Evolutionary conservation across 179 eudicot genomes (phyloP).

Genomic region (Beta corolliflora): DNA sequence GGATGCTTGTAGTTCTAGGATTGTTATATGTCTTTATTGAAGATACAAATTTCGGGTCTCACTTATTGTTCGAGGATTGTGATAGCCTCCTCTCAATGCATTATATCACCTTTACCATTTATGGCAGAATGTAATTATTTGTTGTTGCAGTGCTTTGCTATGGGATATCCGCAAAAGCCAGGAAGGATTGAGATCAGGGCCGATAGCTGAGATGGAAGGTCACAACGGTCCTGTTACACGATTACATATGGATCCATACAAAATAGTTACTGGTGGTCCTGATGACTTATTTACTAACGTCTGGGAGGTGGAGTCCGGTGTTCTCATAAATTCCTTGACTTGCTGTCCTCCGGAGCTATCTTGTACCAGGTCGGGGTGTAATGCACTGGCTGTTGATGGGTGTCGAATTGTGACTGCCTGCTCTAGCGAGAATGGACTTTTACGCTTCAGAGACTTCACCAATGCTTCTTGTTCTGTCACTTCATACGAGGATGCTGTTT

Average conservation of each 20-base stretch:
- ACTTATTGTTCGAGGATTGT: neutral
- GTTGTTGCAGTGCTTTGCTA: constrained; percentile 53
- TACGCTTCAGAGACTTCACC: constrained; percentile 57
- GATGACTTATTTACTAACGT: constrained; percentile 38
- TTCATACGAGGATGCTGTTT: constrained; percentile 25
- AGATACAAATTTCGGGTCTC: neutral
- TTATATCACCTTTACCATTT: neutral
- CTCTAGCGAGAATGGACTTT: constrained; percentile 32
- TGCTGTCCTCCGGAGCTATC: constrained; percentile 29
- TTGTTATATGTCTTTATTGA: neutral
- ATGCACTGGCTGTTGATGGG: constrained; percentile 64
- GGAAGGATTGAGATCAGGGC: constrained; percentile 33
- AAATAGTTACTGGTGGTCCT: constrained; percentile 60
- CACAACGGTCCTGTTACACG: constrained; percentile 58
- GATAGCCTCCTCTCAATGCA: neutral
- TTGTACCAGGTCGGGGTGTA: constrained; percentile 31
- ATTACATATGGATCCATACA: constrained; percentile 63
- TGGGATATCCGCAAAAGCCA: constrained; percentile 64
- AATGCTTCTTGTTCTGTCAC: constrained; percentile 44
- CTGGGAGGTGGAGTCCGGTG: constrained; percentile 57
- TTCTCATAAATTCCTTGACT: constrained; percentile 39
- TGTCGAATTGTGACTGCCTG: constrained; percentile 54
- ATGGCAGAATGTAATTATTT: neutral
- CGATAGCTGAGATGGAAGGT: constrained; percentile 49
- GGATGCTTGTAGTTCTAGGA: neutral